Evolutionary conservation across 495 filamentous ascomycete genomes (phyloP), one percentile per base, ranked within the genome.

Genomic region (Rhizodiscina lignyota): DNA sequence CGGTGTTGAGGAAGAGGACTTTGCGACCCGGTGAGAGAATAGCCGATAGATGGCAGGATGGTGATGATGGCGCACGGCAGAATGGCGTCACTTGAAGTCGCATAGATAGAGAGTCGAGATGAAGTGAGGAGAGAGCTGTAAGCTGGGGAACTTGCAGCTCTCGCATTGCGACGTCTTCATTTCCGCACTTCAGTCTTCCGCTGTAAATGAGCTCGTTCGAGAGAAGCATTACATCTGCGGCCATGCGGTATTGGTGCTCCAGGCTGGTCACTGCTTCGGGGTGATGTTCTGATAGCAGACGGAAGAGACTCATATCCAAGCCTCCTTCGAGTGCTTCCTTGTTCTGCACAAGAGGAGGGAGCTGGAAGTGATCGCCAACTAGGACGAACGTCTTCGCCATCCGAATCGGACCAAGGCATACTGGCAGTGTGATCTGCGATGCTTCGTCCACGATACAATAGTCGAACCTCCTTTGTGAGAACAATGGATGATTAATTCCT

Each of bases 401-500:
- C 18, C 86, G 74, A 42, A 97, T 89, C 0, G 89, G 89, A 0
- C 89, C 89, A 2, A 96, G 56, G 43, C 89, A 94, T 13, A 91
- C 83, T 0, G 89, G 89, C 17, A 97, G 64, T 2, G 89, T 97
- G 56, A 96, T 94, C 50, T 97, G 89, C 5, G 85, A 94, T 0
- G 89, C 89, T 55, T 97, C 89, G 47, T 97, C 89, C 2, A 97
- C 84, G 42, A 97, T 94, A 45, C 89, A 97, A 52, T 94, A 94
- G 57, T 97, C 89, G 41, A 97, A 97, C 5, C 76, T 74, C 5
- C 89, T 79, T 41, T 85, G 77, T 38, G 66, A 77, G 61, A 97
- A 96, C 27, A 97, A 61, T 13, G 70, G 67, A 51, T 96, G 87
- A 52, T 75, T 83, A 48, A 94, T 77, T 2, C 84, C 83, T 13